phyloP scores from a whole-genome alignment of 2,329 filamentous ascomycete species.

The Diaporthe sp. region DNA sequence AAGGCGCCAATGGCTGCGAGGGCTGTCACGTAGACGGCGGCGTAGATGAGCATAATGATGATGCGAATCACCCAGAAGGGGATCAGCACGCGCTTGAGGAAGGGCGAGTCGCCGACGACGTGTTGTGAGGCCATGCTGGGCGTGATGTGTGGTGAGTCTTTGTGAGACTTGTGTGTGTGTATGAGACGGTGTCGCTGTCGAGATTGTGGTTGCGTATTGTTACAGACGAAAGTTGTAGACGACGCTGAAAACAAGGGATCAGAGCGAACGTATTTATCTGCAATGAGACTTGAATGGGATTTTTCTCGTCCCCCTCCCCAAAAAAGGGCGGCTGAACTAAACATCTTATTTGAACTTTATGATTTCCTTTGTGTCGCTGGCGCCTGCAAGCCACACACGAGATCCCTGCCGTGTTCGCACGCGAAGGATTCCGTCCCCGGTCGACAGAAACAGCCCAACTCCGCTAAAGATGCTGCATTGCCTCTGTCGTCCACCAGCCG shows the following conservation, averaged over 20 bases:
- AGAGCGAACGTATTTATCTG: too few relatives aligned
- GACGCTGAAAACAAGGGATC: not conserved
- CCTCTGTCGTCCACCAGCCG: not conserved
- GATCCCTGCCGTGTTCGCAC: slow-evolving; percentile 2
- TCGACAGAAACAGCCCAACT: not conserved
- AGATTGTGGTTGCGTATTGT: not conserved
- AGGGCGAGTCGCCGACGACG: slow-evolving; percentile 50
- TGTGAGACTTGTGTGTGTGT: not conserved
- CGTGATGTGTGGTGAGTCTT: not conserved
- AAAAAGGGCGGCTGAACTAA: slow-evolving; percentile 2
- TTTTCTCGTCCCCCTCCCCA: not conserved
- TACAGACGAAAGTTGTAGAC: too few relatives aligned
- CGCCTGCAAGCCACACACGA: not conserved
- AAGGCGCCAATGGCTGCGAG: slow-evolving; percentile 37
- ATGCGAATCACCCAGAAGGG: slow-evolving; percentile 52
- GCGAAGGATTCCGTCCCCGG: slow-evolving; percentile 7
- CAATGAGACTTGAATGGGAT: too few relatives aligned
- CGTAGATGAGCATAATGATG: slow-evolving; percentile 46
- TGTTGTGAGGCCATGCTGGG: slow-evolving; percentile 44
- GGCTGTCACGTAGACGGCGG: slow-evolving; percentile 44
- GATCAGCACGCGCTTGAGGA: slow-evolving; percentile 50
- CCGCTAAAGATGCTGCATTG: not conserved
- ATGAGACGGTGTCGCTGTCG: not conserved
- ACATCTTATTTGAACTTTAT: slow-evolving; percentile 1
- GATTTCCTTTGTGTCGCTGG: not conserved